Evolutionary conservation across 2,329 filamentous ascomycete genomes (phyloP).

Genomic region (Rhytidhysteron rufulum): DNA sequence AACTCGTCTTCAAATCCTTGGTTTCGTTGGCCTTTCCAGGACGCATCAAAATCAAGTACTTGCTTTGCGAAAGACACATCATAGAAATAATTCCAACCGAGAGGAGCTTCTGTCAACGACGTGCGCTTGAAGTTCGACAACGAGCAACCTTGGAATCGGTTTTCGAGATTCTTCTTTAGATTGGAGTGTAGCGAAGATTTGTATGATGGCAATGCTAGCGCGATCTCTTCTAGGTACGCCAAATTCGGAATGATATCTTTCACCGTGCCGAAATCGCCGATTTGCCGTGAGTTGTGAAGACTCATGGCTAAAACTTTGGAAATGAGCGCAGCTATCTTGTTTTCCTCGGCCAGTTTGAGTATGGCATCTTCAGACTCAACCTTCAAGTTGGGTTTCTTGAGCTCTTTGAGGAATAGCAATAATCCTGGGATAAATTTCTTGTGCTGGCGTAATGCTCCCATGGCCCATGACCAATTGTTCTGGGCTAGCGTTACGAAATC

Average conservation of each 20-base stretch:
- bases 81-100: constrained; percentile 81
- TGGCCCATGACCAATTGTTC: constrained; percentile 94
- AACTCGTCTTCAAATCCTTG: constrained; percentile 81
- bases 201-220: constrained; percentile 74
- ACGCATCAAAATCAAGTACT: constrained; percentile 71
- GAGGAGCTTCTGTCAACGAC: constrained; percentile 57
- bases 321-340: constrained; percentile 68
- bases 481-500: constrained; percentile 86
- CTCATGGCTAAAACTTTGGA: constrained; percentile 90
- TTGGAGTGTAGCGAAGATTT: constrained; percentile 84
- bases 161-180: constrained; percentile 77
- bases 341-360: constrained; percentile 36
- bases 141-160: constrained; percentile 68
- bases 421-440: constrained; percentile 68
- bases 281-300: constrained; percentile 78
- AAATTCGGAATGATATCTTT: constrained; percentile 71
- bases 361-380: constrained; percentile 14
- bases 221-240: constrained; percentile 75
- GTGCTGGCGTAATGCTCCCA: constrained; percentile 73
- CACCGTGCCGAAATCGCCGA: constrained; percentile 64
- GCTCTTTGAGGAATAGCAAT: constrained; percentile 61
- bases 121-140: constrained; percentile 81
- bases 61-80: constrained; percentile 70
- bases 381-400: constrained; percentile 23
- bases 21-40: constrained; percentile 62